Evolutionary conservation across 495 filamentous ascomycete genomes (phyloP).

Genomic region (Sphaerosporella brunnea): DNA sequence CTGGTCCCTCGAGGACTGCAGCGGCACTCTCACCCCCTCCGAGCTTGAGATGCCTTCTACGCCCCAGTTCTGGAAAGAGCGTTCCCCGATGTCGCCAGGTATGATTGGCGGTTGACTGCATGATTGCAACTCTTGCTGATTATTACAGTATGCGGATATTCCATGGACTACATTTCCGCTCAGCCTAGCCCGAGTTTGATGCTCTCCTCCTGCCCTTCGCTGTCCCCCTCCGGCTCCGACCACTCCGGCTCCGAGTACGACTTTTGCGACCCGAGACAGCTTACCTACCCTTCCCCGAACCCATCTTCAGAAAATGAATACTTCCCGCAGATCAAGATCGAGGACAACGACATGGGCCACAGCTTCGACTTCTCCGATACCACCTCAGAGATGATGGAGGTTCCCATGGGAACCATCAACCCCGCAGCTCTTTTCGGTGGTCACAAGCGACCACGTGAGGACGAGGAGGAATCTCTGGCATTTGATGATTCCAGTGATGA

Average conservation of each 20-base stretch:
- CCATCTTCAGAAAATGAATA: slow-evolving; percentile 37
- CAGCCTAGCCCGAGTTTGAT: slow-evolving; percentile 18
- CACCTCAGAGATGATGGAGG: slow-evolving; percentile 55
- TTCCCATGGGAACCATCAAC: slow-evolving; percentile 35
- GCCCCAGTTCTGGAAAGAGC: slow-evolving; percentile 41
- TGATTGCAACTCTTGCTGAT: not conserved
- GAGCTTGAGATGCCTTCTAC: slow-evolving; percentile 28
- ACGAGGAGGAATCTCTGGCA: slow-evolving; percentile 33
- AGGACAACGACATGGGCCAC: slow-evolving; percentile 37
- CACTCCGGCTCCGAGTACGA: slow-evolving; percentile 62
- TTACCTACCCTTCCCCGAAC: slow-evolving; percentile 55
- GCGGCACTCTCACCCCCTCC: slow-evolving; percentile 32
- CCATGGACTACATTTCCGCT: slow-evolving; percentile 19
- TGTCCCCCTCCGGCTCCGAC: slow-evolving; percentile 56
- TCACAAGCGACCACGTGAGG: slow-evolving; percentile 59
- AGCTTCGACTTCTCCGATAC: slow-evolving; percentile 59
- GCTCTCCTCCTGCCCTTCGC: slow-evolving; percentile 52
- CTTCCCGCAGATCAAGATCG: slow-evolving; percentile 32
- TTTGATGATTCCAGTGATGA: slow-evolving; percentile 46
- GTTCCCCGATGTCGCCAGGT: slow-evolving; percentile 85
- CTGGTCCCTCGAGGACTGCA: slow-evolving; percentile 69
- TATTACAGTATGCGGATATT: slow-evolving; percentile 6
- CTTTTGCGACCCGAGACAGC: slow-evolving; percentile 85
- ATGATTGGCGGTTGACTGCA: slow-evolving; percentile 17
- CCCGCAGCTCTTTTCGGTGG: slow-evolving; percentile 43